Percentiles rank a stretch among this genome's conserved stretches.
phyloP scores from a whole-genome alignment of 805 yeast species.

The Candida yuanshanica region DNA sequence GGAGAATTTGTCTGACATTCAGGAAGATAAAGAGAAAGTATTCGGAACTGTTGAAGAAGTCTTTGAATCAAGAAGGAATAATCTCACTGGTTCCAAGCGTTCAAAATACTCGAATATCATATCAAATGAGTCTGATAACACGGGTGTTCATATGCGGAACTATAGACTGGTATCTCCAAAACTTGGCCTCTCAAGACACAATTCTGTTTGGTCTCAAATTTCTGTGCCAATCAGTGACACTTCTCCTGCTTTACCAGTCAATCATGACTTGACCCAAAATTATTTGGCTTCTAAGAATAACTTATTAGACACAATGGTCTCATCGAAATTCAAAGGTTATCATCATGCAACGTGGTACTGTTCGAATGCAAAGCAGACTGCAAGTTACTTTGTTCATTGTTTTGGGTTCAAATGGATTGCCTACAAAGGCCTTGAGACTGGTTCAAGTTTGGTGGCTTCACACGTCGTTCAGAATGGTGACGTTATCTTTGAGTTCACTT shows the following conservation, averaged over 20 bases:
- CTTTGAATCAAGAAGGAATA: not conserved
- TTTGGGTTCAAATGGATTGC: constrained; percentile 66
- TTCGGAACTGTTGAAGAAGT: not conserved
- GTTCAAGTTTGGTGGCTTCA: constrained; percentile 45
- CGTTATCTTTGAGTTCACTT: constrained; percentile 41
- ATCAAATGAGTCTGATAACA: not conserved
- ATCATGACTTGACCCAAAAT: not conserved
- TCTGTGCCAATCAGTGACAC: not conserved
- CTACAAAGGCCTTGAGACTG: constrained; percentile 63
- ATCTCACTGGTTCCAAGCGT: no score
- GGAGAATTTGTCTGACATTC: not conserved
- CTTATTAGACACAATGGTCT: not conserved
- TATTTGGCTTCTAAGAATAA: not conserved
- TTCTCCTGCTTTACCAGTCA: not conserved
- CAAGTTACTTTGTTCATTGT: constrained; percentile 45
- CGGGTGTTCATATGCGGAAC: not conserved
- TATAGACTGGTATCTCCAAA: not conserved
- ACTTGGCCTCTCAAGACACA: not conserved
- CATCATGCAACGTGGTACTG: constrained; percentile 67
- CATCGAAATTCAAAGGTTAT: constrained; percentile 35
- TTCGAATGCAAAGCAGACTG: constrained; percentile 64
- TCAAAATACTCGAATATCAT: no score
- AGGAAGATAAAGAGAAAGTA: not conserved
- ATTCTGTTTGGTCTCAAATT: not conserved
- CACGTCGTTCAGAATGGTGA: constrained; percentile 58